Conservation (phyloP, 1,284 basidiomycete genomes). For the Papiliotrema flavescens region DNA sequence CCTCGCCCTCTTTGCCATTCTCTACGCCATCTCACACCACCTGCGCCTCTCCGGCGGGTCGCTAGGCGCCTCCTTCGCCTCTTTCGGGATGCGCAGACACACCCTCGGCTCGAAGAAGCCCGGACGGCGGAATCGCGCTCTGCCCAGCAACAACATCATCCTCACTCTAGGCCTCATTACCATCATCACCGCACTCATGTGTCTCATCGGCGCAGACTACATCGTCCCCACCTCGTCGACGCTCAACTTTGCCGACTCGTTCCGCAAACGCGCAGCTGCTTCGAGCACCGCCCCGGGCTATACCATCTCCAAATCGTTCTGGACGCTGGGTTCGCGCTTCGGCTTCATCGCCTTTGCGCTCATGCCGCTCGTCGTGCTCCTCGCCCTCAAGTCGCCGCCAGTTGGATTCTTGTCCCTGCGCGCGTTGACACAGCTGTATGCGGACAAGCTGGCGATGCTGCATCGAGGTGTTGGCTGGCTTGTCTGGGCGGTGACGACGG, state of each 20-base stretch:
- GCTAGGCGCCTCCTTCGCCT: slow-evolving; percentile 34
- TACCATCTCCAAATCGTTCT: slow-evolving; percentile 68
- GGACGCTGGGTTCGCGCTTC: slow-evolving; percentile 69
- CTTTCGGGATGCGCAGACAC: slow-evolving; percentile 36
- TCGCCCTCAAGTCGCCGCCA: slow-evolving; percentile 76
- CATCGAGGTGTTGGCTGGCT: slow-evolving; percentile 71
- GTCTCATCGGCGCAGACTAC: slow-evolving; percentile 69
- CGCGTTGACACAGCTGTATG: slow-evolving; percentile 64
- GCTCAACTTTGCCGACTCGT: slow-evolving; percentile 49
- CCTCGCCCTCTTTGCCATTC: slow-evolving; percentile 28
- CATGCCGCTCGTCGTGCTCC: slow-evolving; percentile 68
- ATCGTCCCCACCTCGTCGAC: slow-evolving; percentile 58
- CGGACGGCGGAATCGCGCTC: slow-evolving; percentile 51
- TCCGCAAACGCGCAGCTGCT: slow-evolving; percentile 22
- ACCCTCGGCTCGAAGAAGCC: slow-evolving; percentile 20
- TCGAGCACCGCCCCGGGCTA: slow-evolving; percentile 51
- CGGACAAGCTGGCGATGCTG: slow-evolving; percentile 70
- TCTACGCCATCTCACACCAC: slow-evolving; percentile 42
- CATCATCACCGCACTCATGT: slow-evolving; percentile 52
- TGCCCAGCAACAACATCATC: slow-evolving; percentile 63
- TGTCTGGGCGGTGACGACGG: slow-evolving; percentile 65
- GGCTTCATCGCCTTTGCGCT: slow-evolving; percentile 76
- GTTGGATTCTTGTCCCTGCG: slow-evolving; percentile 74
- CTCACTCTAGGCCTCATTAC: slow-evolving; percentile 54
- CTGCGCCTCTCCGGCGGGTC: slow-evolving; percentile 35